A percentile compares a stretch with the other conserved stretches of the same genome.
Evolutionary conservation across 176 grass and related monocot species (phyloP).

Genomic region (Cenchrus fungigraminus): DNA sequence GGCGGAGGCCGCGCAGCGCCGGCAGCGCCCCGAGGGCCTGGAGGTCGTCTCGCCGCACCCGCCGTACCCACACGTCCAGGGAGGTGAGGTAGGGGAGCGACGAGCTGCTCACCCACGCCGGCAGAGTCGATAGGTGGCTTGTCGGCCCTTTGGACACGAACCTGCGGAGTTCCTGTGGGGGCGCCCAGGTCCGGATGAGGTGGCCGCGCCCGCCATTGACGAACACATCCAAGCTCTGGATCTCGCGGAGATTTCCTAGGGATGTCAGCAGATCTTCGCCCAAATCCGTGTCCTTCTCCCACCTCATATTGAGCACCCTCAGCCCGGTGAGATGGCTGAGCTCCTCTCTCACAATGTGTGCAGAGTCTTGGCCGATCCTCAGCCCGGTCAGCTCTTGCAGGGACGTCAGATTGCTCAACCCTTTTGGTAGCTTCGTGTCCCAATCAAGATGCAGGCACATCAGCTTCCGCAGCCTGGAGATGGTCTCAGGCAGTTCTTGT

Average conservation of each 20-base stretch:
- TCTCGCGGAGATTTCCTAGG: not conserved
- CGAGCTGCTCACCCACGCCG: not conserved
- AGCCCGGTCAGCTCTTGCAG: not conserved
- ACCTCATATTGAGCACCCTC: not conserved
- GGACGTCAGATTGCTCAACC: not conserved
- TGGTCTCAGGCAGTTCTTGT: not conserved
- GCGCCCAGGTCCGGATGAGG: not conserved
- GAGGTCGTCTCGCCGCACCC: not conserved
- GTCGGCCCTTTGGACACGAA: not conserved
- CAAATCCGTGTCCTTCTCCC: not conserved
- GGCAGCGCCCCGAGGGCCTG: not conserved
- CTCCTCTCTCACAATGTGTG: not conserved
- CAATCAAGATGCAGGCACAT: not conserved
- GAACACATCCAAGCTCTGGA: not conserved
- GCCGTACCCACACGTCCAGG: not conserved
- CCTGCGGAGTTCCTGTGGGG: not conserved
- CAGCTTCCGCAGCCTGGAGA: not conserved
- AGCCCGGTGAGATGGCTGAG: not conserved
- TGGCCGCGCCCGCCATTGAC: not conserved
- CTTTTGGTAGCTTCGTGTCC: not conserved
- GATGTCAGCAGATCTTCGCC: not conserved
- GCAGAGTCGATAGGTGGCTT: not conserved
- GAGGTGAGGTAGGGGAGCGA: not conserved
- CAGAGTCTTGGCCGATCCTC: not conserved
- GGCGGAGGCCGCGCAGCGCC: not conserved